phyloP scores from a whole-genome alignment of 2,329 filamentous ascomycete genomes.

The Boeremia exigua region DNA sequence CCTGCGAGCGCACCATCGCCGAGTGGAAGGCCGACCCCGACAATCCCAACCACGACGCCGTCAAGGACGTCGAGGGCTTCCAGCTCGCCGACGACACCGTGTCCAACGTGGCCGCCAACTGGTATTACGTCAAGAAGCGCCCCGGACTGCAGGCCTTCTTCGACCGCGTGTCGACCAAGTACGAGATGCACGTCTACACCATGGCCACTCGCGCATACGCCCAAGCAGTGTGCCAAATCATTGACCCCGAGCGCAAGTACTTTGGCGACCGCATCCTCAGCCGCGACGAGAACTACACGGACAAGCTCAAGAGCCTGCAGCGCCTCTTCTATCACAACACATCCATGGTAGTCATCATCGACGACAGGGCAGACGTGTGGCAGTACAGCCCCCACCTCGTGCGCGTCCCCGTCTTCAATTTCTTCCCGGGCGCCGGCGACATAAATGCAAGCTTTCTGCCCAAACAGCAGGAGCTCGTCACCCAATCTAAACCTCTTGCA shows the following conservation, averaged over 20 bases:
- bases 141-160: constrained; percentile 85
- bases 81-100: constrained; percentile 79
- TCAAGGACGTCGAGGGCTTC: constrained; percentile 87
- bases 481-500: constrained; percentile 30
- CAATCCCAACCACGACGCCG: constrained; percentile 89
- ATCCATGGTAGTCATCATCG: constrained; percentile 99
- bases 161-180: constrained; percentile 75
- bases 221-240: constrained; percentile 85
- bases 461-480: constrained; percentile 62
- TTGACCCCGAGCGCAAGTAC: constrained; percentile 86
- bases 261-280: constrained; percentile 96
- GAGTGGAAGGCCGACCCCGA: constrained; percentile 91
- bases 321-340: constrained; percentile 95
- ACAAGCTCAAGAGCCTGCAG: constrained; percentile 87
- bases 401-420: constrained; percentile 94
- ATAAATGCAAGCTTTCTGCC: constrained; percentile 98
- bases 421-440: constrained; percentile 97
- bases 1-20: constrained; percentile 92
- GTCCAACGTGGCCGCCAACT: constrained; percentile 54
- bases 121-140: constrained; percentile 98
- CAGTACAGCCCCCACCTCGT: constrained; percentile 90
- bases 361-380: constrained; percentile 97
- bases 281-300: constrained; percentile 93
- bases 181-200: constrained; percentile 97
- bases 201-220: constrained; percentile 99